Percentiles rank a stretch among this genome's conserved stretches.
phyloP scores from a whole-genome alignment of 352 stramenopile species.

The Globisporangium cederbergense region DNA sequence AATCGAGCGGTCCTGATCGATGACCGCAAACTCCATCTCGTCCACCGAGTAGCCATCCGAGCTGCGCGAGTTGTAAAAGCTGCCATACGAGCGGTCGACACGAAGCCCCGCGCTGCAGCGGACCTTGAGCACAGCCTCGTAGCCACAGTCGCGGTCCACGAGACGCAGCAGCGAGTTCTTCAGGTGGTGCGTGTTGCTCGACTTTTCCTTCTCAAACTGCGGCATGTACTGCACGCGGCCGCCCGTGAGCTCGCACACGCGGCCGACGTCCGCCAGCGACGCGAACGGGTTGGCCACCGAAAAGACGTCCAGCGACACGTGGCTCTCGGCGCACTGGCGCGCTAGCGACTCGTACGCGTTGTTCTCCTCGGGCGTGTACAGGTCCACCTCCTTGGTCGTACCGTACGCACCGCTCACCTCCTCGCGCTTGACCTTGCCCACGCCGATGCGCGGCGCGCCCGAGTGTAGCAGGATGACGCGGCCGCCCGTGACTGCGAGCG shows the following conservation, averaged over 20 bases:
- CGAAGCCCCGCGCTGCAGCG: slow-evolving; percentile 78
- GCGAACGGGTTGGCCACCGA: slow-evolving; percentile 82
- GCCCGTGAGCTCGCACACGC: slow-evolving; percentile 81
- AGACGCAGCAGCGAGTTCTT: slow-evolving; percentile 67
- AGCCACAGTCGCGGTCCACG: slow-evolving; percentile 70
- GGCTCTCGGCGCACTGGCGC: slow-evolving; percentile 61
- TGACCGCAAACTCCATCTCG: slow-evolving; percentile 88
- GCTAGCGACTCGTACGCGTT: slow-evolving; percentile 71
- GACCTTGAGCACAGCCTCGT: slow-evolving; percentile 89
- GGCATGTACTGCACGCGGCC: slow-evolving; percentile 85
- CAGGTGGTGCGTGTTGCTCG: slow-evolving; percentile 79
- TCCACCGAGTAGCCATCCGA: slow-evolving; percentile 58
- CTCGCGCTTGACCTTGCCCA: slow-evolving; percentile 76
- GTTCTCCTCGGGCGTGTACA: slow-evolving; percentile 71
- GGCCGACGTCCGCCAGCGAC: slow-evolving; percentile 75
- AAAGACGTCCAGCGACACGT: slow-evolving; percentile 86
- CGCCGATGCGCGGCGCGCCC: slow-evolving; percentile 63
- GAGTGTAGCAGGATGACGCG: slow-evolving; percentile 76
- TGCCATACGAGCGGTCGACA: slow-evolving; percentile 84
- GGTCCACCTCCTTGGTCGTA: slow-evolving; percentile 81
- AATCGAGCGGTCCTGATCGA: slow-evolving; percentile 83
- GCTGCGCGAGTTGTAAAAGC: slow-evolving; percentile 65
- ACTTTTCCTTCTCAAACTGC: slow-evolving; percentile 83
- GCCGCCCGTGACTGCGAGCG: slow-evolving; percentile 52
- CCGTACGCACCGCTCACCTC: slow-evolving; percentile 79